These are phyloP conservation scores for Trichoderma atrobrunneum DNA, from an alignment of 2,329 filamentous ascomycete genomes.

Conservation along the genomic window DNA sequence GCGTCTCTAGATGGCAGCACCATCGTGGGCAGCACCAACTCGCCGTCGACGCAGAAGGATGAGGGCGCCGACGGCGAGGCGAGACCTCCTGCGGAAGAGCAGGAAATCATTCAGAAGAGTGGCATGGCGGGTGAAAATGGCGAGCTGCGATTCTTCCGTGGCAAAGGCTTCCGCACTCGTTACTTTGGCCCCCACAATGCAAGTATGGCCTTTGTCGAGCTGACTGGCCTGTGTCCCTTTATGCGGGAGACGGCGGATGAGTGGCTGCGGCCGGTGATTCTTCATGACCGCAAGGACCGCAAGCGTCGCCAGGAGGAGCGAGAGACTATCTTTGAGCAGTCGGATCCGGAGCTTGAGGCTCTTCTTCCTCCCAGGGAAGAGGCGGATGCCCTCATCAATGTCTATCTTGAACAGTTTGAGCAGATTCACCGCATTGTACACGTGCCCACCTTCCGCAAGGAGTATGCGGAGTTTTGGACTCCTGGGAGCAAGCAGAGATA, in stretches of 20 bases:
- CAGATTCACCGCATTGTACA: conserved; percentile 58
- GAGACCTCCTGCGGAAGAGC: conserved; percentile 36
- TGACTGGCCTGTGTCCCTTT: conserved; percentile 56
- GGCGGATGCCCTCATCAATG: conserved; percentile 46
- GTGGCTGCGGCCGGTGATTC: conserved; percentile 57
- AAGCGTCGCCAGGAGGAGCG: conserved; percentile 52
- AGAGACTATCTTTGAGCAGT: conserved; percentile 47
- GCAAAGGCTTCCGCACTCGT: conserved; percentile 58
- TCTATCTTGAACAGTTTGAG: conserved; percentile 55
- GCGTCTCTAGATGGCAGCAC: conserved; percentile 53
- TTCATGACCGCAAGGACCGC: conserved; percentile 55
- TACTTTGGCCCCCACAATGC: conserved; percentile 61
- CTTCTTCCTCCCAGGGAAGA: conserved; percentile 49
- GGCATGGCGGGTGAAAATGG: conserved; percentile 45
- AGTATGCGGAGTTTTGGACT: conserved; percentile 57
- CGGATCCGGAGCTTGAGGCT: conserved; percentile 49
- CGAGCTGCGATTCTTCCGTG: conserved; percentile 56
- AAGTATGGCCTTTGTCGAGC: conserved; percentile 58
- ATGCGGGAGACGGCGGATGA: conserved; percentile 63
- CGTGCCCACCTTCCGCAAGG: conserved; percentile 55
- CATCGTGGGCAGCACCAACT: conserved; percentile 42
- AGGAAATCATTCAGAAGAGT: conserved; percentile 41
- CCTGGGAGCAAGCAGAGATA: conserved; percentile 41
- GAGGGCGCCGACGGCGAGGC: conserved; percentile 35
- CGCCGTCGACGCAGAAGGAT: conserved; percentile 47